These are phyloP conservation scores for Mixia osmundae DNA, from an alignment of 1,284 basidiomycete species.

Conservation along the genomic window DNA sequence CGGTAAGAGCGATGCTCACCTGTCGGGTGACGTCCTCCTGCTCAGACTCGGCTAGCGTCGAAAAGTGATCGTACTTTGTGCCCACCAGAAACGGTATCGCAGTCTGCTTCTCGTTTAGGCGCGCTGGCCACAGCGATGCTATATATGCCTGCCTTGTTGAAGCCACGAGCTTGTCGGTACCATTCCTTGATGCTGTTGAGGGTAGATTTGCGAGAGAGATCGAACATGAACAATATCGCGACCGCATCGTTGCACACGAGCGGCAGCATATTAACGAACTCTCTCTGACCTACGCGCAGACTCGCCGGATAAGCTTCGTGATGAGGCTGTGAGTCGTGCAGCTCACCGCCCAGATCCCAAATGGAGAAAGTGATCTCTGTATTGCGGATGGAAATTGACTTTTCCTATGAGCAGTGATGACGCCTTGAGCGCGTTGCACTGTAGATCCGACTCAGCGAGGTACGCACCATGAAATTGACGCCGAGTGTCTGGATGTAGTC, in stretches of 20 bases:
- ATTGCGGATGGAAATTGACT: slow-evolving; percentile 85
- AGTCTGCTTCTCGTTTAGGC: slow-evolving; percentile 31
- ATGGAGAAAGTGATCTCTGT: slow-evolving; percentile 98
- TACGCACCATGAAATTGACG: slow-evolving; percentile 60
- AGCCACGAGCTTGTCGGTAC: slow-evolving; percentile 93
- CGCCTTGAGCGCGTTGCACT: too few relatives aligned
- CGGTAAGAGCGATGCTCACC: slow-evolving; percentile 25
- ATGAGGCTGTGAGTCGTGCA: too few relatives aligned
- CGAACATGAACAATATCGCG: slow-evolving; percentile 98
- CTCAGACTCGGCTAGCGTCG: slow-evolving; percentile 83
- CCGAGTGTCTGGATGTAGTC: slow-evolving; percentile 93
- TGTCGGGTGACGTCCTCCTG: slow-evolving; percentile 98
- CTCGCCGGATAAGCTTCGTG: too few relatives aligned
- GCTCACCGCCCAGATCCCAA: slow-evolving; percentile 95
- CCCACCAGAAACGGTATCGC: slow-evolving; percentile 85
- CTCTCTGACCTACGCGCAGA: slow-evolving; percentile 41
- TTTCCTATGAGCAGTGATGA: too few relatives aligned
- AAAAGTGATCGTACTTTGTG: slow-evolving; percentile 92
- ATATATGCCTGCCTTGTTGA: slow-evolving; percentile 57
- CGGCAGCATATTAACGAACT: slow-evolving; percentile 97
- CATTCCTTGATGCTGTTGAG: slow-evolving; percentile 93
- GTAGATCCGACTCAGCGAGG: too few relatives aligned
- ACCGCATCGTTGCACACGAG: slow-evolving; percentile 96
- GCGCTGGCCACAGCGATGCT: not conserved
- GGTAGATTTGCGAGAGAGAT: slow-evolving; percentile 85